Percentiles rank a stretch among this genome's conserved stretches.
Evolutionary conservation across 2,329 filamentous ascomycete genomes (phyloP).

Genomic region (Periconia macrospinosa): DNA sequence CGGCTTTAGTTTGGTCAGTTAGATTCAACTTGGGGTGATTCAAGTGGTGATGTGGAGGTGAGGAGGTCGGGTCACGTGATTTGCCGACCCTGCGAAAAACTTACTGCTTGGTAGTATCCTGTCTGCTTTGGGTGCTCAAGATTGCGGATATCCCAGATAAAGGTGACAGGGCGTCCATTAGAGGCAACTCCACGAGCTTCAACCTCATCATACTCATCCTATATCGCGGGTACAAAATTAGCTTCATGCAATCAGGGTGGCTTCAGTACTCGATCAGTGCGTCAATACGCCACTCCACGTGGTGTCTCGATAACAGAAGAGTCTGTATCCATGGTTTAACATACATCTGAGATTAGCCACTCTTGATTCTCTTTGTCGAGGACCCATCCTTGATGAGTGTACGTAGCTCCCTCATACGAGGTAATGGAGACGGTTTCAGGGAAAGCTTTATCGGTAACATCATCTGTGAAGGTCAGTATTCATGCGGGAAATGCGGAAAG

Average conservation of each 20-base stretch:
- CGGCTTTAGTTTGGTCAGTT: too few relatives aligned
- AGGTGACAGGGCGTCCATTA: conserved; percentile 36
- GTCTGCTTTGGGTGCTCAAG: conserved; percentile 42
- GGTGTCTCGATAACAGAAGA: too few relatives aligned
- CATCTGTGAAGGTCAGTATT: conserved; percentile 30
- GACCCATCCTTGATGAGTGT: conserved; percentile 63
- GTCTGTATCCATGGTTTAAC: too few relatives aligned
- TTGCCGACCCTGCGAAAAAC: too few relatives aligned
- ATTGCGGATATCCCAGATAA: conserved; percentile 38
- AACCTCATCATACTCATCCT: conserved; percentile 38
- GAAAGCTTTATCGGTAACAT: conserved; percentile 58
- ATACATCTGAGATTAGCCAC: conserved; percentile 34
- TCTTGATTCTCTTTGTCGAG: conserved; percentile 42
- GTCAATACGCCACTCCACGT: too few relatives aligned
- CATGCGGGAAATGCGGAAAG: conserved; percentile 13
- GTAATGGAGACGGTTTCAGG: conserved; percentile 59
- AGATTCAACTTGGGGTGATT: too few relatives aligned
- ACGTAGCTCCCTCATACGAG: conserved; percentile 56
- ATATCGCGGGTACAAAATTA: too few relatives aligned
- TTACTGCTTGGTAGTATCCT: conserved; percentile 42
- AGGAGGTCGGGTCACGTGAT: too few relatives aligned
- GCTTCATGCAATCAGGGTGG: too few relatives aligned
- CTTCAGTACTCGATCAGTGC: too few relatives aligned
- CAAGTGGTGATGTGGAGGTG: too few relatives aligned
- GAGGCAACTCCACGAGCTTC: conserved; percentile 30